Evolutionary conservation across 1,139 yeast genomes (phyloP).

Genomic region (Magnusiomyces ingens): DNA sequence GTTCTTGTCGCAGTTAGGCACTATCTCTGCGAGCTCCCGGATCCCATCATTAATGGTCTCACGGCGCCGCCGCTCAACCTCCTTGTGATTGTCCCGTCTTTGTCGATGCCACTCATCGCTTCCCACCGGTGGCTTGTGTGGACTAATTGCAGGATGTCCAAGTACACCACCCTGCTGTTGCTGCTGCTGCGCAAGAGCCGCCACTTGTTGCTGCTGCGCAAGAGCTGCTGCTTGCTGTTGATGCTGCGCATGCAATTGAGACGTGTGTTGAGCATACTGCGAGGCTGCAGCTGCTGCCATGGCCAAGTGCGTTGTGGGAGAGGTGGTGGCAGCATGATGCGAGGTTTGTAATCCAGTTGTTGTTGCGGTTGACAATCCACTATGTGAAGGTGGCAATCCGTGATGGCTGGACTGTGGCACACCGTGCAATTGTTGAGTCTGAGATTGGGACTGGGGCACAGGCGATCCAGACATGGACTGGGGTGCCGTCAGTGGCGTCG

Average conservation of each 20-base stretch:
- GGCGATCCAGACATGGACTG: not conserved
- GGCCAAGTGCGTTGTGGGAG: not conserved
- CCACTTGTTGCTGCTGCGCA: not conserved
- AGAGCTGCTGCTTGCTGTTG: not conserved
- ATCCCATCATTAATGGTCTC: slow-evolving; percentile 89
- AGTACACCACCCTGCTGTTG: not conserved
- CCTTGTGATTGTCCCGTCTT: slow-evolving; percentile 89
- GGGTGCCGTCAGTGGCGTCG: not conserved
- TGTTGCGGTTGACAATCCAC: not conserved
- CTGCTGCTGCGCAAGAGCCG: not conserved
- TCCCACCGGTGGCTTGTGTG: slow-evolving; percentile 42
- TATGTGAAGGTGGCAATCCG: not conserved
- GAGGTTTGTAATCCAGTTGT: not conserved
- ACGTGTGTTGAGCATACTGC: not conserved
- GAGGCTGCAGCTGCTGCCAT: not conserved
- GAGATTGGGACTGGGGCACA: not conserved
- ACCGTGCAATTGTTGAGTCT: not conserved
- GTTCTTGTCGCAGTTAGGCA: slow-evolving; percentile 86
- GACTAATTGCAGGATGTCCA: not conserved
- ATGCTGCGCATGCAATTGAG: not conserved
- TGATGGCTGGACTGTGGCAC: not conserved
- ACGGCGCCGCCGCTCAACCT: slow-evolving; percentile 93
- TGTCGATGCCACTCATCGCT: slow-evolving; percentile 83
- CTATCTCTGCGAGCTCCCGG: slow-evolving; percentile 68
- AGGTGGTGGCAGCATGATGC: not conserved